These are phyloP conservation scores for Sphagnum magellanicum DNA, from an alignment of 228 moss, liverwort and hornwort genomes.

Conservation along the genomic window DNA sequence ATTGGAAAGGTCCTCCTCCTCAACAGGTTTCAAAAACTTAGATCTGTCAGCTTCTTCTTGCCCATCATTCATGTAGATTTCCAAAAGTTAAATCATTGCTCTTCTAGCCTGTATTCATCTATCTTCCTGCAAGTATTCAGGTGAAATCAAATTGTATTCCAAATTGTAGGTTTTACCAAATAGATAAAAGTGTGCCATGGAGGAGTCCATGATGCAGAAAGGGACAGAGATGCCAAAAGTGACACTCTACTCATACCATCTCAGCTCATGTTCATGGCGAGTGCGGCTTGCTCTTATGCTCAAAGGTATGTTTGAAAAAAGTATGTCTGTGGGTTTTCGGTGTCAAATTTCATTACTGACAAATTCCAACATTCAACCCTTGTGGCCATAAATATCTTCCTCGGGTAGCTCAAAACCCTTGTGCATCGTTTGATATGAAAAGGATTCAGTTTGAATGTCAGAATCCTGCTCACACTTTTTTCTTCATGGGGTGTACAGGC, in stretches of 20 bases:
- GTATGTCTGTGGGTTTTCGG: neutral
- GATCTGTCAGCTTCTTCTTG: too few species aligned
- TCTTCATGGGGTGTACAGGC: constrained; percentile 20
- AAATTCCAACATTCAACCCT: neutral
- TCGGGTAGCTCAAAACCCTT: neutral
- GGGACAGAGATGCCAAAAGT: constrained; percentile 22
- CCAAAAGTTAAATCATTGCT: too few species aligned
- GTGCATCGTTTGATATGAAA: neutral
- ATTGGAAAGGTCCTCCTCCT: too few species aligned
- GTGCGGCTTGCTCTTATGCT: constrained; percentile 51
- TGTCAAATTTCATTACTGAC: too few species aligned
- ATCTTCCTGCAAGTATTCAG: too few species aligned
- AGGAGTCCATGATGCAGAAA: constrained; percentile 13
- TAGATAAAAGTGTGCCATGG: too few species aligned
- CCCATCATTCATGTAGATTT: too few species aligned
- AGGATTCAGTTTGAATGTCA: too few species aligned
- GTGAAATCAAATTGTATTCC: too few species aligned
- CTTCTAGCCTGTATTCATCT: too few species aligned
- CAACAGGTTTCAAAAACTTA: too few species aligned
- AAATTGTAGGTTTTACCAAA: too few species aligned
- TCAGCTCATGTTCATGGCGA: constrained; percentile 52
- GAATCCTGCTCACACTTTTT: neutral
- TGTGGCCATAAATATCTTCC: neutral
- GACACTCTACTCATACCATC: constrained; percentile 18
- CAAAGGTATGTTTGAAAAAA: constrained; percentile 24